phyloP scores from a whole-genome alignment of 1,139 yeast species.

The Nakaseomyces sp. region DNA sequence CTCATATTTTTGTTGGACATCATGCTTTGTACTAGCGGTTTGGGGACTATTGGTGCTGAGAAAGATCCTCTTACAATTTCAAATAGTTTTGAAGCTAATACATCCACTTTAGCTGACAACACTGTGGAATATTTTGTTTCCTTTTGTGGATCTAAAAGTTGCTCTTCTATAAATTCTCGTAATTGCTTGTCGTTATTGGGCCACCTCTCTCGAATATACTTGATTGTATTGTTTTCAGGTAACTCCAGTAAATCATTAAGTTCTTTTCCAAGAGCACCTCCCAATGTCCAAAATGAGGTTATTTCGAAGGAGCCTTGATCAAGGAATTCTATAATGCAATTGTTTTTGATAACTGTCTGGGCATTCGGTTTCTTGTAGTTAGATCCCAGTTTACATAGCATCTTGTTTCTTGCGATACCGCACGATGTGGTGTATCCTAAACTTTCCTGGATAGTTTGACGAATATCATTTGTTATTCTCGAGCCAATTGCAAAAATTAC shows the following conservation, averaged over 20 bases:
- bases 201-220: slow-evolving; percentile 42
- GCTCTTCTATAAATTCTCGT: slow-evolving; percentile 22
- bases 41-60: slow-evolving; percentile 43
- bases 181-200: slow-evolving; percentile 28
- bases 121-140: slow-evolving; percentile 20
- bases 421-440: slow-evolving; percentile 85
- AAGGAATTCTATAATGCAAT: slow-evolving; percentile 44
- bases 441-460: slow-evolving; percentile 44
- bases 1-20: slow-evolving; percentile 75
- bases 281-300: slow-evolving; percentile 79
- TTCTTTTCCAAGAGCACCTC: slow-evolving; percentile 78
- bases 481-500: slow-evolving; percentile 61
- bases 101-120: slow-evolving; percentile 27
- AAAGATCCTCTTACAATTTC: slow-evolving; percentile 58
- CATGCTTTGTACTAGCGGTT: slow-evolving; percentile 75
- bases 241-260: slow-evolving; percentile 40
- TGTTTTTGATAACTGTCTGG: slow-evolving; percentile 63
- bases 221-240: slow-evolving; percentile 33
- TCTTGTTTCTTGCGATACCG: slow-evolving; percentile 70
- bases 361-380: slow-evolving; percentile 78
- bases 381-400: slow-evolving; percentile 82
- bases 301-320: slow-evolving; percentile 46
- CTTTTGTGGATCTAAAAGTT: slow-evolving; percentile 17
- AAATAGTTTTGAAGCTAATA: slow-evolving; percentile 44
- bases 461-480: slow-evolving; percentile 42